Evolutionary conservation across 208 protist species (phyloP).

Genomic region (Acanthamoeba healyi): DNA sequence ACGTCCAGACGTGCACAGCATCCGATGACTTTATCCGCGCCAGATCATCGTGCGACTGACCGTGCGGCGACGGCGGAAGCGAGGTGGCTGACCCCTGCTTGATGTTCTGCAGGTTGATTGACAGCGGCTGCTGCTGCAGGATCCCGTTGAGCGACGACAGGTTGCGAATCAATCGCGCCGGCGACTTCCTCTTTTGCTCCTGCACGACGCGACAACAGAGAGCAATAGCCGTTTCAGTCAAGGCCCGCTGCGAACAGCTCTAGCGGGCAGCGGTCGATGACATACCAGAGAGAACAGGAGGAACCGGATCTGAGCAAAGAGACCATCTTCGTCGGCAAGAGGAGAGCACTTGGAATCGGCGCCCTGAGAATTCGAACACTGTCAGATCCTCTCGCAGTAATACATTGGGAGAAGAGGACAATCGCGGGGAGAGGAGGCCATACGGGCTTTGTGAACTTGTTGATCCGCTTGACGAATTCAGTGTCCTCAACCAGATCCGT

Average conservation of each 20-base stretch:
- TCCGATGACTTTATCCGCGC: neutral
- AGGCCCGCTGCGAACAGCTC: neutral
- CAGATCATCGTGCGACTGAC: neutral
- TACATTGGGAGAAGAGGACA: no score
- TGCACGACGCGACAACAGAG: neutral
- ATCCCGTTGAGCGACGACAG: slow-evolving; percentile 1
- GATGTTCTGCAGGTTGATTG: neutral
- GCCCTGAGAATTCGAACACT: neutral
- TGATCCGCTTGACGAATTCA: neutral
- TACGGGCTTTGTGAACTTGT: slow-evolving; percentile 41
- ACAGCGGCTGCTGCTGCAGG: neutral
- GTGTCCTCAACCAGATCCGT: neutral
- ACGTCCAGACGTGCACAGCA: neutral
- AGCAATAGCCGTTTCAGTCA: neutral
- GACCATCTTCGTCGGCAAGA: neutral
- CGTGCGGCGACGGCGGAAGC: neutral
- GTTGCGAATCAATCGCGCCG: neutral
- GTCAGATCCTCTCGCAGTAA: neutral
- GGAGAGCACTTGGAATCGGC: neutral
- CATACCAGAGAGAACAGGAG: slow-evolving; percentile 1
- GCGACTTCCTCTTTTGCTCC: slow-evolving; percentile 30
- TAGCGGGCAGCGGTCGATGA: neutral
- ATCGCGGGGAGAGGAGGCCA: no score
- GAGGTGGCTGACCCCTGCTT: neutral
- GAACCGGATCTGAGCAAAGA: neutral